A percentile compares a stretch with the other conserved stretches of the same genome.
Evolutionary conservation across 441 rosid species (phyloP).

Genomic region (Erodium texanum): DNA sequence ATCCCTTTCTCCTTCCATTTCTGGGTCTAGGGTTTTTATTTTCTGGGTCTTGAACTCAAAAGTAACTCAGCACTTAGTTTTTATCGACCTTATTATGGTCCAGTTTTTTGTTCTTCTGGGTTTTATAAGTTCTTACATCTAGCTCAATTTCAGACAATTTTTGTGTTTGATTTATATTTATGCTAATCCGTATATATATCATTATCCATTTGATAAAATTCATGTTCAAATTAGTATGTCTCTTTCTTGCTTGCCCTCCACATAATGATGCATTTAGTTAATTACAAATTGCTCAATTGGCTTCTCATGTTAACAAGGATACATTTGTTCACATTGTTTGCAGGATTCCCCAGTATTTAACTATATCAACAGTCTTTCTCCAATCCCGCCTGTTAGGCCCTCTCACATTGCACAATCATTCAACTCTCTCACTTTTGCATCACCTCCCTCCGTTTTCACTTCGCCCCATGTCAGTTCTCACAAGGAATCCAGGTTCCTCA

Average conservation of each 20-base stretch:
- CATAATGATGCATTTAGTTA: no score
- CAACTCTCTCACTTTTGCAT: conserved; percentile 59
- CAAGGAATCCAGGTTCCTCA: conserved; percentile 73
- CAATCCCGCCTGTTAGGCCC: conserved; percentile 81
- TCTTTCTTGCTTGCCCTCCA: not conserved
- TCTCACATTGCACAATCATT: conserved; percentile 53
- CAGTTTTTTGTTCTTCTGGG: not conserved
- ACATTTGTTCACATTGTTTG: conserved; percentile 13
- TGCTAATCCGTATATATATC: not conserved
- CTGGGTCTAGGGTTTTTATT: not conserved
- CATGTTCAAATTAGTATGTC: not conserved
- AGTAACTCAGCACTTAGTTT: not conserved
- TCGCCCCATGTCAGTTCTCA: conserved; percentile 79
- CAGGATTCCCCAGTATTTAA: conserved; percentile 97
- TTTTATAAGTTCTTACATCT: not conserved
- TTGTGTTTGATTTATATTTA: not conserved
- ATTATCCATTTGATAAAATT: no score
- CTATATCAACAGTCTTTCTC: conserved; percentile 83
- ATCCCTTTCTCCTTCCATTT: no score
- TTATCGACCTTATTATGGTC: not conserved
- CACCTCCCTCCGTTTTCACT: conserved; percentile 80
- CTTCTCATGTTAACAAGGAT: not conserved
- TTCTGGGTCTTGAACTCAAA: not conserved
- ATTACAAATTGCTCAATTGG: not conserved
- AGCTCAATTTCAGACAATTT: not conserved